Base-by-base conservation (phyloP, 1,284 basidiomycete genomes). In the Cutaneotrichosporon cyanovorans region DNA sequence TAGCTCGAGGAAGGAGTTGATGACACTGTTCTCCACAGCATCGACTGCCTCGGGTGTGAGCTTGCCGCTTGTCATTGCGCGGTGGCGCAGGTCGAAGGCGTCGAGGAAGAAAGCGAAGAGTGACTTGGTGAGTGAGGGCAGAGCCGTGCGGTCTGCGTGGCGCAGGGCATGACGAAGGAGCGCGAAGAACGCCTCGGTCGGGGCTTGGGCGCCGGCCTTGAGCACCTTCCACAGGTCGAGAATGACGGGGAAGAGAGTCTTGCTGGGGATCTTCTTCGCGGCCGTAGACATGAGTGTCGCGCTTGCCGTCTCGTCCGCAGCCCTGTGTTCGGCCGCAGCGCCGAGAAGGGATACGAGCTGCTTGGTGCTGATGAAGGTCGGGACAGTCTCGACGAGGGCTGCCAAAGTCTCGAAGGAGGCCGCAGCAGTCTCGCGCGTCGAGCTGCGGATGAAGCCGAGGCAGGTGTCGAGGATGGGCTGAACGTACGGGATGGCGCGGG, bases 41-140 rank as follows among this genome's bases (percentile, higher is more conserved):
- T 61, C 54, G 56, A 65, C 19, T 60, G 55, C 38, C 62, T 65
- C 36, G 57, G 55, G 41, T 50, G 65, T 53, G 40, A 72, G 69
- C 36, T 40, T 45, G 43, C 43, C 40, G 30, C 37, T 33, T 18
- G 36, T 30, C 5, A 32, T 30, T 15, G 28, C 31, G 58, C 69
- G 53, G 69, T 66, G 72, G 35, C 79, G 76, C 6, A 82, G 60
- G 53, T 87, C 85, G 54, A 96, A 83, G 2, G 82, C 83, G 22
- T 83, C 80, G 37, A 95, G 73, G 75, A 95, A 86, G 42, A 88
- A 77, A 49, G 83, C 84, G 74, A 90, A 93, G 31, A 88, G 62
- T 1, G 76, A 56, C 40, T 86, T 84, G 49, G 92, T 71, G 46
- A 86, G 77, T 22, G 83, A 80, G 7, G 82, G 73, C 2, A 96